These are phyloP conservation scores for Aspergillus versicolor DNA, from an alignment of 2,329 filamentous ascomycete species.

Conservation along the genomic window DNA sequence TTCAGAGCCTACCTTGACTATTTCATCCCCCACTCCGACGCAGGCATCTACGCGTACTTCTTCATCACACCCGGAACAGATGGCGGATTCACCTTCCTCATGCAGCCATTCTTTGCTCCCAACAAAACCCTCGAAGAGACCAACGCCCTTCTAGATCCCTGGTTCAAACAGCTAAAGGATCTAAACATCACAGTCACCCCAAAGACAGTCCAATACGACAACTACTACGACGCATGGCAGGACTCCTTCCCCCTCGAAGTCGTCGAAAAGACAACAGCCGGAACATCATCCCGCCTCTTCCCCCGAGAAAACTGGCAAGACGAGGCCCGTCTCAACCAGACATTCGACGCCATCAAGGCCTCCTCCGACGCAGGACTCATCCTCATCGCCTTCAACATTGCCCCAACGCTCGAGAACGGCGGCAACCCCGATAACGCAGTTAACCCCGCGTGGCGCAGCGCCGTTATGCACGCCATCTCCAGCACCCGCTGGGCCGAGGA, in stretches of 20 bases:
- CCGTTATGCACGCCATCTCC: slow-evolving; percentile 40
- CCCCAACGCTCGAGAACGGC: not conserved
- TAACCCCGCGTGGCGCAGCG: slow-evolving; percentile 43
- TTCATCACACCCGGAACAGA: slow-evolving; percentile 20
- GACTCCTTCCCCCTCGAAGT: slow-evolving; percentile 29
- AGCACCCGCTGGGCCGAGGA: slow-evolving; percentile 26
- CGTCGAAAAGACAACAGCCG: slow-evolving; percentile 21
- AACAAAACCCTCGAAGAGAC: slow-evolving; percentile 29
- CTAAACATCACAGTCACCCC: slow-evolving; percentile 26
- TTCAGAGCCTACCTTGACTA: slow-evolving; percentile 28
- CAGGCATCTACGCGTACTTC: slow-evolving; percentile 35
- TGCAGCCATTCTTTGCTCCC: slow-evolving; percentile 29
- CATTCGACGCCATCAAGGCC: slow-evolving; percentile 24
- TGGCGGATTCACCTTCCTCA: slow-evolving; percentile 30
- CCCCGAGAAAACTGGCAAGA: slow-evolving; percentile 34
- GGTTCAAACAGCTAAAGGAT: slow-evolving; percentile 24
- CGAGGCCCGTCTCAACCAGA: slow-evolving; percentile 25
- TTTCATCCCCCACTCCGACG: slow-evolving; percentile 27
- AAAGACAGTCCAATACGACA: slow-evolving; percentile 27
- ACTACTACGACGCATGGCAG: slow-evolving; percentile 29
- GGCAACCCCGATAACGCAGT: slow-evolving; percentile 30
- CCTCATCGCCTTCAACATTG: slow-evolving; percentile 6
- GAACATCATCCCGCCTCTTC: slow-evolving; percentile 35
- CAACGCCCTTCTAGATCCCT: slow-evolving; percentile 27
- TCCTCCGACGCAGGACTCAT: slow-evolving; percentile 1